A percentile compares a stretch with the other conserved stretches of the same genome.
Evolutionary conservation across 2,329 filamentous ascomycete species (phyloP).

Genomic region (Leptoxyphium fumago): DNA sequence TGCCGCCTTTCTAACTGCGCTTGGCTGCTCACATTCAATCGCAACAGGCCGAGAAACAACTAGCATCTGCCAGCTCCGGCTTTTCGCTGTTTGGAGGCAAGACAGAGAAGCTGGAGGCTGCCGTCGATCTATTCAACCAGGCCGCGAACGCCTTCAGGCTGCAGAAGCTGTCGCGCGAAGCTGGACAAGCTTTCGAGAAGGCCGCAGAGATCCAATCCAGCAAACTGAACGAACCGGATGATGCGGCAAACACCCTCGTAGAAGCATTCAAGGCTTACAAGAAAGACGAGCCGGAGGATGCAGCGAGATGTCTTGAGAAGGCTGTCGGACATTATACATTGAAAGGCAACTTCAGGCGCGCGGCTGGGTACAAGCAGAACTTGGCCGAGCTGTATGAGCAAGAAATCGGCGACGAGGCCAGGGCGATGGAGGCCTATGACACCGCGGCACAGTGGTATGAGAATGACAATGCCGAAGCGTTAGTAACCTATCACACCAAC

Average conservation of each 20-base stretch:
- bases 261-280: constrained; percentile 94
- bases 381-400: constrained; percentile 75
- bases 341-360: constrained; percentile 81
- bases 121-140: constrained; percentile 73
- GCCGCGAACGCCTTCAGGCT: constrained; percentile 86
- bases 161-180: constrained; percentile 73
- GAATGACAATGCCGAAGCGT: constrained; percentile 70
- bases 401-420: constrained; percentile 62
- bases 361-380: constrained; percentile 80
- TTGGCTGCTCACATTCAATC: constrained; percentile 1
- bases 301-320: constrained; percentile 61
- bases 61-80: constrained; percentile 58
- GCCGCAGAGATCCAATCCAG: constrained; percentile 67
- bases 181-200: constrained; percentile 70
- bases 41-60: constrained; percentile 68
- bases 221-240: constrained; percentile 79
- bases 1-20: constrained; percentile 1
- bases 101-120: constrained; percentile 78
- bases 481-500: constrained; percentile 23
- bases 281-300: constrained; percentile 70
- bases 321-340: constrained; percentile 76
- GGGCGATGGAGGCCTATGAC: constrained; percentile 71
- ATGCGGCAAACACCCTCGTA: constrained; percentile 73
- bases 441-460: constrained; percentile 81
- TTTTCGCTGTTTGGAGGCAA: constrained; percentile 83